Evolutionary conservation across 345 rosid species (phyloP).

Genomic region (Sapria himalayana): DNA sequence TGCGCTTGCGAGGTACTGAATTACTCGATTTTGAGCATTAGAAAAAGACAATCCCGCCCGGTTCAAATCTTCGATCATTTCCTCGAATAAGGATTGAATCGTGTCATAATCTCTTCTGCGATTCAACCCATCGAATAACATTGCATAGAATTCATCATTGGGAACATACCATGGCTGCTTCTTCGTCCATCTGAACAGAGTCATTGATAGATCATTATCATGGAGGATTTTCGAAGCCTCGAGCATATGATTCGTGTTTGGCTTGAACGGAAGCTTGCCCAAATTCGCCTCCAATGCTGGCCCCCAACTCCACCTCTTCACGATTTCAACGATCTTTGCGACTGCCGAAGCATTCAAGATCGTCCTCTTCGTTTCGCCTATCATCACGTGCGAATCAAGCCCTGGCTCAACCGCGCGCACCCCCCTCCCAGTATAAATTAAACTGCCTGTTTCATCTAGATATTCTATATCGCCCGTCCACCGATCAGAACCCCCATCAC

Average conservation of each 20-base stretch:
- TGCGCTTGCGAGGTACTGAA: slow-evolving; percentile 72
- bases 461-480: slow-evolving; percentile 88
- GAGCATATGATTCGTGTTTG: slow-evolving; percentile 51
- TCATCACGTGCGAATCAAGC: slow-evolving; percentile 61
- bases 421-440: slow-evolving; percentile 63
- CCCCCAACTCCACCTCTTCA: slow-evolving; percentile 99
- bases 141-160: slow-evolving; percentile 37
- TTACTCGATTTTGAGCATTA: slow-evolving; percentile 51
- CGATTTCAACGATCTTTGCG: slow-evolving; percentile 74
- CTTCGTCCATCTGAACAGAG: slow-evolving; percentile 80
- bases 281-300: slow-evolving; percentile 76
- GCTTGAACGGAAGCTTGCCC: slow-evolving; percentile 67
- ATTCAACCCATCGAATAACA: slow-evolving; percentile 67
- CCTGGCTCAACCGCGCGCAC: slow-evolving; percentile 83
- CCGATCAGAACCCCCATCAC: slow-evolving; percentile 17
- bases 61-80: slow-evolving; percentile 45
- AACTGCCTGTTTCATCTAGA: slow-evolving; percentile 76
- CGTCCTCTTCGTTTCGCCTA: slow-evolving; percentile 73
- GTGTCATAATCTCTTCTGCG: slow-evolving; percentile 43
- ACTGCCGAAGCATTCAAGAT: slow-evolving; percentile 56
- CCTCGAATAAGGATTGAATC: slow-evolving; percentile 57
- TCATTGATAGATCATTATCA: slow-evolving; percentile 42
- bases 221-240: slow-evolving; percentile 56
- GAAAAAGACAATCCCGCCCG: slow-evolving; percentile 16
- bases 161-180: slow-evolving; percentile 66